These are phyloP conservation scores for Hermanozyma aechmeae DNA, from an alignment of 805 yeast species.

Conservation along the genomic window DNA sequence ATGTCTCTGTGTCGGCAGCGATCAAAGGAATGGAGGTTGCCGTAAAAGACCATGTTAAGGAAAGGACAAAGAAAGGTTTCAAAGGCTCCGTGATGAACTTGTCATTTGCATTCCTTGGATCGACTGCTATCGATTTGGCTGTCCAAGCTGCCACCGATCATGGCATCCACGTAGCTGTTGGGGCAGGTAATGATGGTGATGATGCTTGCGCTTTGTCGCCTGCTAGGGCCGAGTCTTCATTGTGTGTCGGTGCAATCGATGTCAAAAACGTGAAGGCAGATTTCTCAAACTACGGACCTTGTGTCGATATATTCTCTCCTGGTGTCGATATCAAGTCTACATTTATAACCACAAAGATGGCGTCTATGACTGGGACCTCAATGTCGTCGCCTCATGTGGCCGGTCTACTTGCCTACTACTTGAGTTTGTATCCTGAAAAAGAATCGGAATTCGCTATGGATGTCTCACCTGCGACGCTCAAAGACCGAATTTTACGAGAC, in stretches of 20 bases:
- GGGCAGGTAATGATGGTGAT: neutral
- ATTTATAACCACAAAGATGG: neutral
- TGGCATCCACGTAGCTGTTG: neutral
- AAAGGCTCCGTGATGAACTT: neutral
- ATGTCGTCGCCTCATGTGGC: conserved; percentile 1
- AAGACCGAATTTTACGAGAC: too few relatives aligned
- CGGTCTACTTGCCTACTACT: too few relatives aligned
- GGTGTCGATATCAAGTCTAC: neutral
- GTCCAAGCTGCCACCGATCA: neutral
- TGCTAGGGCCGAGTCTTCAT: neutral
- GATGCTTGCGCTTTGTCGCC: neutral
- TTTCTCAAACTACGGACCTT: neutral
- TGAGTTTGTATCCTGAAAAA: too few relatives aligned
- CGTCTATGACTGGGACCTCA: neutral
- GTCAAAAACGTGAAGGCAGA: neutral
- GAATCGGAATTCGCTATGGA: too few relatives aligned
- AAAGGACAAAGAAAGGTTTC: neutral
- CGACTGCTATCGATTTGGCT: neutral
- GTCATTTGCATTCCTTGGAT: neutral
- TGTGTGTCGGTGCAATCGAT: neutral
- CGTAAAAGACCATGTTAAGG: neutral
- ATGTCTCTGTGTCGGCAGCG: neutral
- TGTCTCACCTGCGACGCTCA: too few relatives aligned
- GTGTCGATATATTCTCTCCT: neutral
- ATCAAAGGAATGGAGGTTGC: neutral